These are phyloP conservation scores for Penicillium ucsense DNA, from an alignment of 495 filamentous ascomycete species.

Conservation along the genomic window DNA sequence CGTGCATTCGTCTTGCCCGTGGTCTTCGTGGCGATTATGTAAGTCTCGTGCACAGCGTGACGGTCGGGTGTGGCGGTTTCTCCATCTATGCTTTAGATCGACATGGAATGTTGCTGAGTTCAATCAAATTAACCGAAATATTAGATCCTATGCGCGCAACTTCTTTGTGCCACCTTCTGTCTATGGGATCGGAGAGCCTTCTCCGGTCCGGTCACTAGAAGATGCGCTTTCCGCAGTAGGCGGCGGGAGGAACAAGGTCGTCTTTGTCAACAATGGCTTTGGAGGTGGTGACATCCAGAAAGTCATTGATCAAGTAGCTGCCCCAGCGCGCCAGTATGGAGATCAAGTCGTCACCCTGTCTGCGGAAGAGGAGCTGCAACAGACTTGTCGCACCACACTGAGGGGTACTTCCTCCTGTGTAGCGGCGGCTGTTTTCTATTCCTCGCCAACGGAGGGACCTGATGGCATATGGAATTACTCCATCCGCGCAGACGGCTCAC, in stretches of 20 bases:
- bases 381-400: conserved; percentile 55
- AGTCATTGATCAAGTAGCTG: conserved; percentile 53
- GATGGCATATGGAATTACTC: conserved; percentile 77
- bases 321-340: conserved; percentile 40
- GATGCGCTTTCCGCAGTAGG: conserved; percentile 44
- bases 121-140: neutral
- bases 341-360: conserved; percentile 45
- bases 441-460: conserved; percentile 57
- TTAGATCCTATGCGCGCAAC: conserved; percentile 50
- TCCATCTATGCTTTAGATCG: too few species aligned
- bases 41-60: neutral
- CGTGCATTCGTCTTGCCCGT: conserved; percentile 65
- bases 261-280: conserved; percentile 70
- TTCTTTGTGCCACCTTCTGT: conserved; percentile 56
- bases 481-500: conserved; percentile 57
- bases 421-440: conserved; percentile 64
- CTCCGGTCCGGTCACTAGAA: conserved; percentile 48
- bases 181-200: conserved; percentile 54
- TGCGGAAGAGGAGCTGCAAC: conserved; percentile 44
- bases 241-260: conserved; percentile 51
- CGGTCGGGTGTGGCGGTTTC: neutral
- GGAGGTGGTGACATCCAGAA: conserved; percentile 59
- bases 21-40: conserved; percentile 55
- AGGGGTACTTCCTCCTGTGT: conserved; percentile 65
- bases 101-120: too few species aligned